phyloP scores from a whole-genome alignment of 805 yeast genomes.

The Wickerhamiella musiphila region DNA sequence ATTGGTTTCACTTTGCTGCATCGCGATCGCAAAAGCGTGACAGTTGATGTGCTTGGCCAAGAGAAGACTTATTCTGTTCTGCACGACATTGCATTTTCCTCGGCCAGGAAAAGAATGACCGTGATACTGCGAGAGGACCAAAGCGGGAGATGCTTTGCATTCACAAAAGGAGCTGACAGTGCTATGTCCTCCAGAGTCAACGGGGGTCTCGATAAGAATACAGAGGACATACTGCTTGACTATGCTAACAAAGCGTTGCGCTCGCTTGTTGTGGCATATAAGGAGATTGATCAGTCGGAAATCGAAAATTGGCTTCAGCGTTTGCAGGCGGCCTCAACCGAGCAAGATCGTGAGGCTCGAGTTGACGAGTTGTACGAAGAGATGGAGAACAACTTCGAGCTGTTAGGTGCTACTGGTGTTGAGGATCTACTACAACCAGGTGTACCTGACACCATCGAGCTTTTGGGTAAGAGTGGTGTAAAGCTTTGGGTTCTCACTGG shows the following conservation, averaged over 20 bases:
- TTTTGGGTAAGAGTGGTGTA: slow-evolving; percentile 54
- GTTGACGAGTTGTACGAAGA: slow-evolving; percentile 39
- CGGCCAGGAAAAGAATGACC: slow-evolving; percentile 68
- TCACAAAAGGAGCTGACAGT: slow-evolving; percentile 63
- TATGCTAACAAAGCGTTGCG: slow-evolving; percentile 66
- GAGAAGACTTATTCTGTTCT: slow-evolving; percentile 31
- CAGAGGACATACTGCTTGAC: slow-evolving; percentile 33
- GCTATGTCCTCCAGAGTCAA: slow-evolving; percentile 36
- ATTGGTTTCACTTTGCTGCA: slow-evolving; percentile 48
- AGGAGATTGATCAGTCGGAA: slow-evolving; percentile 28
- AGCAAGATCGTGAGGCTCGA: slow-evolving; percentile 40
- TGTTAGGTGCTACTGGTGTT: slow-evolving; percentile 68
- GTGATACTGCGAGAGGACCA: slow-evolving; percentile 39
- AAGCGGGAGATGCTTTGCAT: slow-evolving; percentile 27
- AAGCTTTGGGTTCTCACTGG: slow-evolving; percentile 76
- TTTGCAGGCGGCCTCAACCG: slow-evolving; percentile 32
- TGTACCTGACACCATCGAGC: slow-evolving; percentile 56
- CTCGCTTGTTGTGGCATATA: slow-evolving; percentile 54
- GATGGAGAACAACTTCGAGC: slow-evolving; percentile 37
- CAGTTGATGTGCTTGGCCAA: slow-evolving; percentile 30
- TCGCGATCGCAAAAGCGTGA: slow-evolving; percentile 32
- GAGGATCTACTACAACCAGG: slow-evolving; percentile 67
- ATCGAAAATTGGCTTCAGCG: slow-evolving; percentile 39
- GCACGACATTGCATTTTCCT: slow-evolving; percentile 44
- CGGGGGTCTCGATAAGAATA: slow-evolving; percentile 8